Conservation (phyloP, 441 rosid species). For the Theobroma grandiflorum region DNA sequence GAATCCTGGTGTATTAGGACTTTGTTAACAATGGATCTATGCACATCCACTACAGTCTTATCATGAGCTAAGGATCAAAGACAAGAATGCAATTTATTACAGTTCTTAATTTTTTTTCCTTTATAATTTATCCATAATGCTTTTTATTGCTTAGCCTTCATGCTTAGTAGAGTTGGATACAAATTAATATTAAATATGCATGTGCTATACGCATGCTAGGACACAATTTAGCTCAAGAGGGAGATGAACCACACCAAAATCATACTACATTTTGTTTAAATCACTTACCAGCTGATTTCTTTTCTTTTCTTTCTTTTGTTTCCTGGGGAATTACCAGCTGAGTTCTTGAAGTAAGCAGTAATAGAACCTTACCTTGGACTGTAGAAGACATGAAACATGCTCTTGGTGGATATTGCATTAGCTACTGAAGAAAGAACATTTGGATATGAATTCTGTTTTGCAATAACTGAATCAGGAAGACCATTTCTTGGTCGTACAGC, state of each 20-base stretch:
- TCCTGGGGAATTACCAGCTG: background rate
- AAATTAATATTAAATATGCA: background rate
- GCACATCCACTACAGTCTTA: background rate
- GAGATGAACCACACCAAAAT: background rate
- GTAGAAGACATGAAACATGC: slow-evolving; percentile 76
- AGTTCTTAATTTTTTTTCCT: background rate
- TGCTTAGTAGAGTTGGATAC: background rate
- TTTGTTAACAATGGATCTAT: background rate
- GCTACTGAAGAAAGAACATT: slow-evolving; percentile 67
- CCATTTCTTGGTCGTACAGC: slow-evolving; percentile 70
- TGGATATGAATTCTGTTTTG: slow-evolving; percentile 61
- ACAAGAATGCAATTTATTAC: background rate
- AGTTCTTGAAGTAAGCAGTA: background rate
- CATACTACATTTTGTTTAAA: background rate
- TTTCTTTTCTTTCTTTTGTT: background rate
- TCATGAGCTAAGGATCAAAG: background rate
- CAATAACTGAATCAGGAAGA: slow-evolving; percentile 71
- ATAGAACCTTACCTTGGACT: slow-evolving; percentile 79
- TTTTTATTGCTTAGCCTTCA: background rate
- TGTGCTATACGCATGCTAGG: background rate
- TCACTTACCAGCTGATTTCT: background rate
- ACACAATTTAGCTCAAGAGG: background rate
- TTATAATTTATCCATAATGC: background rate
- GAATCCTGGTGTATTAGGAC: background rate
- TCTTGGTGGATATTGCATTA: slow-evolving; percentile 72